Base-by-base conservation (phyloP, 208 protist genomes). In the Angomonas deanei region DNA sequence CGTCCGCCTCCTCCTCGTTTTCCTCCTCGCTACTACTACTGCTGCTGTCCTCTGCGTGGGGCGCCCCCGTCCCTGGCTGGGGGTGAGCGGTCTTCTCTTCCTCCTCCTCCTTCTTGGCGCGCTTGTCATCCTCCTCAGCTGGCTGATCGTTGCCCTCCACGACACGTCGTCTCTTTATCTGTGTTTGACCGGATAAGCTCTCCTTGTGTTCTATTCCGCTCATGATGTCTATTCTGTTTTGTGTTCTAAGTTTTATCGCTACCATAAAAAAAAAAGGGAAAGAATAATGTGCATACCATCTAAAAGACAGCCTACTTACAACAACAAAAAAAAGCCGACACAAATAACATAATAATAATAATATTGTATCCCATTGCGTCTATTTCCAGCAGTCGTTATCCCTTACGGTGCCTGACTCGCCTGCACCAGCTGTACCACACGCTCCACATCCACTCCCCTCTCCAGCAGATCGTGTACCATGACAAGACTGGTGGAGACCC, bases 361-460 rank as follows among this genome's bases (percentile, higher is more conserved):
- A 65, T 48, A 56, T 63, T 52, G 33, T 47, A 33, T 49, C 10
- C 26, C 32, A 5, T 13, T 28, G 5, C 15, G 17, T 61, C 3
- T 0, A 47, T 61, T 34, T 34, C 27, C 19, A 27, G 11, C 47
- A 53, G 47, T 26, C 47, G 8, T 53, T 26, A 53, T 53, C 17
- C 8, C 13, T 23, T 19, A 13, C 42, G 13, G 17, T 3, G 42
- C 13, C 19, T 23, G 42, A 23, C 61, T 65, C 2, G 67, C 50
- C 39, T 83, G 62, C 46, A 93, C 79, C n/a, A 93, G 38, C 32
- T 68, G 54, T 54, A 93, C 72, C 28, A 93, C 56, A 5, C 85
- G 74, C 31, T 93, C 83, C 1, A 73, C 66, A 39, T 88, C 72
- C 0, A 93, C 73, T 27, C 80, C 82, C 13, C 76, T 68, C n/a